These are phyloP conservation scores for Dichomitus squalens DNA, from an alignment of 1,284 basidiomycete species.

Conservation along the genomic window DNA sequence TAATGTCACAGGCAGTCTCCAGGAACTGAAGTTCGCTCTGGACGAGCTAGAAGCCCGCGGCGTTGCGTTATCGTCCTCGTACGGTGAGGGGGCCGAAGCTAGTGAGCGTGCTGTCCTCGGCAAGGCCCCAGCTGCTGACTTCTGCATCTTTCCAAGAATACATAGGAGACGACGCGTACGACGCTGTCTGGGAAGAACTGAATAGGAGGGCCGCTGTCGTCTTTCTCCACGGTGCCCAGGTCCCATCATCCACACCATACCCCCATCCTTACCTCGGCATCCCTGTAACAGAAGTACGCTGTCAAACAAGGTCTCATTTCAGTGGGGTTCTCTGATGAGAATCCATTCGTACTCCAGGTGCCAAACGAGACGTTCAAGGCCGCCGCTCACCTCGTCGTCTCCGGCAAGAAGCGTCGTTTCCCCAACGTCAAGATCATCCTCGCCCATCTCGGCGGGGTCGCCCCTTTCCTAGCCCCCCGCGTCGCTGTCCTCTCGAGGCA, in stretches of 20 bases:
- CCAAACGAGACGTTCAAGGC: conserved; percentile 81
- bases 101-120: conserved; percentile 24
- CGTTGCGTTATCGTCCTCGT: conserved; percentile 62
- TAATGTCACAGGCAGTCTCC: conserved; percentile 45
- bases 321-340: background rate
- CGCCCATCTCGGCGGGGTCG: conserved; percentile 68
- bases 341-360: conserved; percentile 45
- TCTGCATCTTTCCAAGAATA: conserved; percentile 47
- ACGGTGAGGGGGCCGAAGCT: conserved; percentile 44
- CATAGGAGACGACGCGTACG: conserved; percentile 61
- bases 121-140: background rate
- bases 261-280: conserved; percentile 64
- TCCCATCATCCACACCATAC: conserved; percentile 60
- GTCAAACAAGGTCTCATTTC: background rate
- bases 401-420: conserved; percentile 65
- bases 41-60: conserved; percentile 64
- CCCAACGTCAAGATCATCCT: conserved; percentile 62
- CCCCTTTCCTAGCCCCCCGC: conserved; percentile 61
- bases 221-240: conserved; percentile 71
- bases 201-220: conserved; percentile 57
- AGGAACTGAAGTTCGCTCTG: conserved; percentile 58
- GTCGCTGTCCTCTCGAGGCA: conserved; percentile 64
- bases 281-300: conserved; percentile 59
- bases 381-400: conserved; percentile 71
- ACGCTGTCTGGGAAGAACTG: conserved; percentile 68